Base-by-base conservation (phyloP, 148 eudicot genomes). In the Rhododendron griersonianum region DNA sequence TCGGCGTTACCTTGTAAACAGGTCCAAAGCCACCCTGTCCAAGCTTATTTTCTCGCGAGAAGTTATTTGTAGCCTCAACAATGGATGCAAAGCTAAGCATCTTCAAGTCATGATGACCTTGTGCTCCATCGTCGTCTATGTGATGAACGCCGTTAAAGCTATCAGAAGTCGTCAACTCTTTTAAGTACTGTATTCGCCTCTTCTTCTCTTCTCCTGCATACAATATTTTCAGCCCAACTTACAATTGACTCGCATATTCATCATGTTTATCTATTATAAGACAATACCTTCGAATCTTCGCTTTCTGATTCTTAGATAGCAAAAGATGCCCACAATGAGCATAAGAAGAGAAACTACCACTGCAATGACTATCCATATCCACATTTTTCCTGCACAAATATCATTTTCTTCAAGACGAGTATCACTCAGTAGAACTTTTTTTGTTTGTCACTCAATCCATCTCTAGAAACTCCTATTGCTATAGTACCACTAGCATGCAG, bases 11-110 rank as follows among this genome's bases (percentile, higher is more conserved):
- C 88, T 86, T 82, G 81, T 86, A 86, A 55, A 82, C 85, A 57
- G 85, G 85, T 41, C 88, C 88, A 82, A 86, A 86, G 28, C 88
- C 88, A n/a, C 88, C 85, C 85, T 86, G 33, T 74, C 88, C 88
- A 21, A 86, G 88, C 85, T 86, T 82, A 44, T 86, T 86, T 86
- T 81, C 81, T 30, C 5, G n/a, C 28, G 85, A 86, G 79, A 86
- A 86, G 88, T 45, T 69, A 78, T 82, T 75, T 82, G 88, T 86
- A 44, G 88, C 88, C 53, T 41, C 88, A 5, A 57, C 47, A 55
- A 86, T 75, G 4, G 76, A 55, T 25, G 75, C 63, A 57, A 86
- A 82, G 61, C 85, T 75, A 75, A 86, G 55, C 16, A 86, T 75
- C n/a, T 82, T 86, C 82, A 86, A 53, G 16, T 82, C 88, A 30